Evolutionary conservation across 345 rosid species (phyloP).

Genomic region (Lepidium africanum): DNA sequence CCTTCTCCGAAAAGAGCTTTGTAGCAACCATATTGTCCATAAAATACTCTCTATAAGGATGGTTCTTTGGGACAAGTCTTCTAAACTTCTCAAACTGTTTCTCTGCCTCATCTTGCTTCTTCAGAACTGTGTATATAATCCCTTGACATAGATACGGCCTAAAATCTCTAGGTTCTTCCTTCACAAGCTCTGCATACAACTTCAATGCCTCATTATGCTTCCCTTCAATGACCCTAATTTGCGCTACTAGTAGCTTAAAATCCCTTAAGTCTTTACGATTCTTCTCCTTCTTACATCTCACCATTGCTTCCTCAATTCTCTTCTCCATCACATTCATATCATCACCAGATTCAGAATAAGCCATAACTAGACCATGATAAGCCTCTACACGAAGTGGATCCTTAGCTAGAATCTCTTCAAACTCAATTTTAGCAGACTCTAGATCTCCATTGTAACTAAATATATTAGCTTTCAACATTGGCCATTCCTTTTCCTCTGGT

Average conservation of each 20-base stretch:
- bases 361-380: slow-evolving; percentile 73
- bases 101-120: slow-evolving; percentile 78
- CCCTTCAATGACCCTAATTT: slow-evolving; percentile 61
- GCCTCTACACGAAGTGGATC: slow-evolving; percentile 78
- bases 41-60: slow-evolving; percentile 74
- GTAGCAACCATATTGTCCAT: slow-evolving; percentile 62
- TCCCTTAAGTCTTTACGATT: slow-evolving; percentile 54
- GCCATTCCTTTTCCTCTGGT: slow-evolving; percentile 73
- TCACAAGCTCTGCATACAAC: slow-evolving; percentile 64
- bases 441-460: slow-evolving; percentile 48
- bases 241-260: slow-evolving; percentile 70
- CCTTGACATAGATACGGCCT: slow-evolving; percentile 53
- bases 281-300: slow-evolving; percentile 62
- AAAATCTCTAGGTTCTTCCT: slow-evolving; percentile 51
- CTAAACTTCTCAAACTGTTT: slow-evolving; percentile 71
- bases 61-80: slow-evolving; percentile 71
- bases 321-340: slow-evolving; percentile 38
- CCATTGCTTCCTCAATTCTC: slow-evolving; percentile 59
- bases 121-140: slow-evolving; percentile 59
- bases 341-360: slow-evolving; percentile 42
- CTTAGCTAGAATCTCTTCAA: slow-evolving; percentile 54
- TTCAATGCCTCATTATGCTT: slow-evolving; percentile 59
- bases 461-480: slow-evolving; percentile 54
- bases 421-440: slow-evolving; percentile 43
- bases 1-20: slow-evolving; percentile 54